These are phyloP conservation scores for Pochonia chlamydosporia DNA, from an alignment of 2,329 filamentous ascomycete species.

Conservation along the genomic window DNA sequence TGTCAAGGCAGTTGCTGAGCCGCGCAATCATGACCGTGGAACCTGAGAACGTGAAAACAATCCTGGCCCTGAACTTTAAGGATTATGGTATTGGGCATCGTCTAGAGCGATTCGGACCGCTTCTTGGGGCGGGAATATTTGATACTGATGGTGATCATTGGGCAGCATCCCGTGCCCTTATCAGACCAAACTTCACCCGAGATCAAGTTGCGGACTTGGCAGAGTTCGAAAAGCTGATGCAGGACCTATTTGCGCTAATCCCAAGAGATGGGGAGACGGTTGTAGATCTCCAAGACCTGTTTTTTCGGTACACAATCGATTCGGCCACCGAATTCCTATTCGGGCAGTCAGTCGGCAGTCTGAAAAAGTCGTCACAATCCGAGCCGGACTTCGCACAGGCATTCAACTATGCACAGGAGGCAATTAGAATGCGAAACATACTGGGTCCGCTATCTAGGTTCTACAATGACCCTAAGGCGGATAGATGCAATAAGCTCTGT, in stretches of 20 bases:
- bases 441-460: conserved; percentile 43
- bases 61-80: conserved; percentile 20
- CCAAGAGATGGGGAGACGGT: conserved; percentile 22
- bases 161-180: conserved; percentile 30
- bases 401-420: conserved; percentile 4
- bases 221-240: conserved; percentile 26
- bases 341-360: conserved; percentile 45
- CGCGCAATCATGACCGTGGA: conserved; percentile 14
- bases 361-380: conserved; percentile 18
- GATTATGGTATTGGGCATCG: conserved; percentile 16
- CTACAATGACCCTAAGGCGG: conserved; percentile 58
- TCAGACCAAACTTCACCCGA: conserved; percentile 34
- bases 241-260: conserved; percentile 22
- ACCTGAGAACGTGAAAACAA: conserved; percentile 20
- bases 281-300: conserved; percentile 39
- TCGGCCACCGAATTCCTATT: conserved; percentile 53
- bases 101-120: conserved; percentile 22
- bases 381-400: neutral
- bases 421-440: conserved; percentile 26
- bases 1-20: neutral
- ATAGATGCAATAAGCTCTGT: conserved; percentile 47
- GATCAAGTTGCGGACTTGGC: conserved; percentile 37
- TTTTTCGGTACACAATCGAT: conserved; percentile 44
- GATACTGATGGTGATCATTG: conserved; percentile 15
- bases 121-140: conserved; percentile 36